A percentile compares a stretch with the other conserved stretches of the same genome.
Conservation (phyloP, 169 alveolate species). For the Plasmodium cynomolgi region DNA sequence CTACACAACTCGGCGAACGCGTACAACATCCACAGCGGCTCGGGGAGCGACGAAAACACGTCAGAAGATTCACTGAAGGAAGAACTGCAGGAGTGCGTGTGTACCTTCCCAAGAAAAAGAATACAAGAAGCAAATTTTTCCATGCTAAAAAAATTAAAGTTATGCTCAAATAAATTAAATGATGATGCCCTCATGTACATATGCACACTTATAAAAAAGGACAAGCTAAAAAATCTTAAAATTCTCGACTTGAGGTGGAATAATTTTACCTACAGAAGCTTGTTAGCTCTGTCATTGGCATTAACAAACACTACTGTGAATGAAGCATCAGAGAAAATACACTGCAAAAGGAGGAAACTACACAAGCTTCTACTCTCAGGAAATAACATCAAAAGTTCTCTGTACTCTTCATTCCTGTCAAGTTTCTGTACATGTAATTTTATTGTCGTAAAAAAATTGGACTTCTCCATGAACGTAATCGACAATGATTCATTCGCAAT, state of each 20-base stretch:
- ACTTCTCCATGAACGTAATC: constrained; percentile 59
- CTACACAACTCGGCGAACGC: background rate
- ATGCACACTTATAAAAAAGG: constrained; percentile 47
- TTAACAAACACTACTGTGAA: constrained; percentile 18
- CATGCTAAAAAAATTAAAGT: constrained; percentile 13
- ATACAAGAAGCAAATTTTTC: constrained; percentile 17
- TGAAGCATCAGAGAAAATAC: background rate
- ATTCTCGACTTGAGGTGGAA: constrained; percentile 60
- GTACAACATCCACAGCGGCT: constrained; percentile 54
- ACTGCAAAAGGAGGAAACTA: background rate
- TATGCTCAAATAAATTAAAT: constrained; percentile 53
- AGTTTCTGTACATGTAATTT: constrained; percentile 66
- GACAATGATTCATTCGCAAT: constrained; percentile 47
- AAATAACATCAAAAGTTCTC: constrained; percentile 55
- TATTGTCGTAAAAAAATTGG: constrained; percentile 25
- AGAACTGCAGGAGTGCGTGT: constrained; percentile 5
- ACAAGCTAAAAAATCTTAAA: constrained; percentile 32
- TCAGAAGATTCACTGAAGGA: constrained; percentile 19
- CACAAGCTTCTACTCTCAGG: constrained; percentile 48
- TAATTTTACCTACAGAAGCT: constrained; percentile 65
- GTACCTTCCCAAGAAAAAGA: constrained; percentile 19
- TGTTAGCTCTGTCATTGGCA: constrained; percentile 39
- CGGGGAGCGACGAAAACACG: constrained; percentile 1
- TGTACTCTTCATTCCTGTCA: constrained; percentile 61
- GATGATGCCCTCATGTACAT: constrained; percentile 67